phyloP scores from a whole-genome alignment of 768 basidiomycete genomes.

The Coprinopsis strossmayeri region DNA sequence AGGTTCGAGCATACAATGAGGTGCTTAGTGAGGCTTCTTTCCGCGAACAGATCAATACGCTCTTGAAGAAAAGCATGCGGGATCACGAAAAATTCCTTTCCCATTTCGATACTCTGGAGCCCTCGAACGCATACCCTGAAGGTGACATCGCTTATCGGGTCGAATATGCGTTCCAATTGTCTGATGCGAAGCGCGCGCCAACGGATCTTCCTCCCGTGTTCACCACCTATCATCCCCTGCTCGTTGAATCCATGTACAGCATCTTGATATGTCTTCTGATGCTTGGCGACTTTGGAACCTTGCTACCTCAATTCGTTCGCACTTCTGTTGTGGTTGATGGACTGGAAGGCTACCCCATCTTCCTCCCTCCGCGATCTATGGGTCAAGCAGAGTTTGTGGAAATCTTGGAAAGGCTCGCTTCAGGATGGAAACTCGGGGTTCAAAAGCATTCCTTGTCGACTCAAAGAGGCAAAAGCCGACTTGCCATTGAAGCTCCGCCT shows the following conservation, averaged over 20 bases:
- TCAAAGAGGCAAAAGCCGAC: slow-evolving; percentile 30
- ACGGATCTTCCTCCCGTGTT: slow-evolving; percentile 54
- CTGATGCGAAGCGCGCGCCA: slow-evolving; percentile 50
- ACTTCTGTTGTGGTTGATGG: slow-evolving; percentile 69
- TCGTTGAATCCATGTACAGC: slow-evolving; percentile 83
- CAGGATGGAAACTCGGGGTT: slow-evolving; percentile 65
- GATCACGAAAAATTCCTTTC: slow-evolving; percentile 82
- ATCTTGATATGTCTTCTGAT: slow-evolving; percentile 70
- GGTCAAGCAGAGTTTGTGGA: slow-evolving; percentile 88
- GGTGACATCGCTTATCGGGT: slow-evolving; percentile 46
- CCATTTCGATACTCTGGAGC: slow-evolving; percentile 75
- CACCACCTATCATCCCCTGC: slow-evolving; percentile 86
- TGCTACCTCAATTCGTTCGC: slow-evolving; percentile 60
- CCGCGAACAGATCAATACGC: slow-evolving; percentile 50
- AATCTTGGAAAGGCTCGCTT: slow-evolving; percentile 71
- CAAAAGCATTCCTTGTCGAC: slow-evolving; percentile 47
- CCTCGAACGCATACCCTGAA: slow-evolving; percentile 23
- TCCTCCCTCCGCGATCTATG: slow-evolving; percentile 83
- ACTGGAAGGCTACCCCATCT: slow-evolving; percentile 84
- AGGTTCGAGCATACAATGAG: slow-evolving; percentile 57
- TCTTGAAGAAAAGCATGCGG: slow-evolving; percentile 70
- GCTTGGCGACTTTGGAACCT: slow-evolving; percentile 63
- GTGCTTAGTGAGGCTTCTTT: slow-evolving; percentile 49
- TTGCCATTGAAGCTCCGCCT: slow-evolving; percentile 32
- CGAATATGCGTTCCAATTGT: slow-evolving; percentile 63